phyloP scores from a whole-genome alignment of 23 red algal genomes.

The Gracilariopsis chorda region DNA sequence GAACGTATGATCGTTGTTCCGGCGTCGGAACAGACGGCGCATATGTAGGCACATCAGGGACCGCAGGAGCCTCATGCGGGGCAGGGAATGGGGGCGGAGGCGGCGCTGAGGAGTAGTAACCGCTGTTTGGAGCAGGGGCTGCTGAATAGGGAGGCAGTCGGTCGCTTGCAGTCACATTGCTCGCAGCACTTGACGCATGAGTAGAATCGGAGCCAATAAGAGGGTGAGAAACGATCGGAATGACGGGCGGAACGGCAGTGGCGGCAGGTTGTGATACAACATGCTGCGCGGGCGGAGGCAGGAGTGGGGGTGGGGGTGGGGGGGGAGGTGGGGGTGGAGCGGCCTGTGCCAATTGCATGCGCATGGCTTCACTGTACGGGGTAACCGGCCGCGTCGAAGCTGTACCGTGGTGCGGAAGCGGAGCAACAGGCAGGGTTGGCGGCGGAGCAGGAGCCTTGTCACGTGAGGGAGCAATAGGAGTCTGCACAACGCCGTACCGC shows the following conservation, averaged over 20 bases:
- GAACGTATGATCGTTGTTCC: neutral
- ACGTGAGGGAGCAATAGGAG: neutral
- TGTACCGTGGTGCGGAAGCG: neutral
- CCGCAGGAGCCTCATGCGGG: neutral
- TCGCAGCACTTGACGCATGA: neutral
- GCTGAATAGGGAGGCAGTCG: neutral
- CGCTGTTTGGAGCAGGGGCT: neutral
- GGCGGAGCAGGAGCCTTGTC: conserved; percentile 6
- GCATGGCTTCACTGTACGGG: neutral
- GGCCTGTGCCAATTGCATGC: neutral
- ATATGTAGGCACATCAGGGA: neutral
- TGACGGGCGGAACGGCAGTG: too few species aligned
- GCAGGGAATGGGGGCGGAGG: conserved; percentile 15
- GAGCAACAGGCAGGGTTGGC: neutral
- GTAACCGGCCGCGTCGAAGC: neutral
- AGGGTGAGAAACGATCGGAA: neutral
- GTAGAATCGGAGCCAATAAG: too few species aligned
- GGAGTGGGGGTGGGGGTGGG: neutral
- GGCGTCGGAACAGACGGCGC: too few species aligned
- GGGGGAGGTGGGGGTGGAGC: neutral
- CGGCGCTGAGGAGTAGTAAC: neutral
- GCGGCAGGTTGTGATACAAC: neutral
- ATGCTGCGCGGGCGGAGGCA: neutral
- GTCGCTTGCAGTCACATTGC: neutral
- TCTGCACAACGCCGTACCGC: neutral